Percentiles rank a stretch among this genome's conserved stretches.
Evolutionary conservation across 768 basidiomycete species (phyloP).

Genomic region (Lactifluus piperatus): DNA sequence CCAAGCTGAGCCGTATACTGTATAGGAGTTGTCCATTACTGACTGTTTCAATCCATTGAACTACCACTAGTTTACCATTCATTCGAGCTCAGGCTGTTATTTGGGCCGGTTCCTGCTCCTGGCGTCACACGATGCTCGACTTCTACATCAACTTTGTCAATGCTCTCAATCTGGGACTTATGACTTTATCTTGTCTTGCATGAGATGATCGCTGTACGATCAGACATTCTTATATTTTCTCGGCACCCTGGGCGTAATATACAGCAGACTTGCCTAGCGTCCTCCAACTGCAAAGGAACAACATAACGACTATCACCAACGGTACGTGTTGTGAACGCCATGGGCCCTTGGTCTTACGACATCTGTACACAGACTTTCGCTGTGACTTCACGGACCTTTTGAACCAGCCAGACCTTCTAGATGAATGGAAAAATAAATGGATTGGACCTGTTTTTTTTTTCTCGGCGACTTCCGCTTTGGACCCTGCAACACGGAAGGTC

Average conservation of each 20-base stretch:
- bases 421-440: conserved; percentile 4
- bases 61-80: conserved; percentile 36
- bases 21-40: conserved; percentile 10
- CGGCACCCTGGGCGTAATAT: conserved; percentile 43
- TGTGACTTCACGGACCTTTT: conserved; percentile 2
- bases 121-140: conserved; percentile 34
- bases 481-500: neutral
- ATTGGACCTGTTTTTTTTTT: neutral
- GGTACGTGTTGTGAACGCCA: conserved; percentile 27
- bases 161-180: conserved; percentile 48
- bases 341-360: neutral
- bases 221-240: neutral
- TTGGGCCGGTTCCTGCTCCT: conserved; percentile 38
- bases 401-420: neutral
- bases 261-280: conserved; percentile 29
- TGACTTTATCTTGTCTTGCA: neutral
- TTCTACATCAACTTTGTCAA: conserved; percentile 50
- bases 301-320: conserved; percentile 46
- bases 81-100: conserved; percentile 41
- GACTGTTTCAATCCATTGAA: neutral
- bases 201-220: neutral
- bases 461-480: neutral
- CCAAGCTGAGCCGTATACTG: conserved; percentile 41
- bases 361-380: conserved; percentile 4
- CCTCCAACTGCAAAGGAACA: conserved; percentile 43